Evolutionary conservation across 306 rosid genomes (phyloP).

Genomic region (Biancaea sappan): DNA sequence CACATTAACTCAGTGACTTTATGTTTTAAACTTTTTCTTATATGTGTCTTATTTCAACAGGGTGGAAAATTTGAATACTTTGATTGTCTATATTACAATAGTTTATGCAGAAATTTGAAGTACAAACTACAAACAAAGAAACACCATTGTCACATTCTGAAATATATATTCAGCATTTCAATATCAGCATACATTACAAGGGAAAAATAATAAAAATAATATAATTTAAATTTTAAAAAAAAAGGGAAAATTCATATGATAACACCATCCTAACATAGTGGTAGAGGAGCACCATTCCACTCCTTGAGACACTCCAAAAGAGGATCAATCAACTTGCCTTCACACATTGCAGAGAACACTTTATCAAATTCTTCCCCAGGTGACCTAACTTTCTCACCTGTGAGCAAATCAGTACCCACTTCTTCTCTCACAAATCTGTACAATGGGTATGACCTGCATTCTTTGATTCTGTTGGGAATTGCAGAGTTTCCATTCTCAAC

Average conservation of each 20-base stretch:
- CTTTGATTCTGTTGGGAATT: constrained; percentile 60
- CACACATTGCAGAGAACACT: constrained; percentile 73
- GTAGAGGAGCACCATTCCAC: constrained; percentile 95
- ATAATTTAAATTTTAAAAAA: neutral
- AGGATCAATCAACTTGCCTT: constrained; percentile 76
- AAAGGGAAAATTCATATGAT: neutral
- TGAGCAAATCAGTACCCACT: constrained; percentile 62
- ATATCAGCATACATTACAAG: neutral
- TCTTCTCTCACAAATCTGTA: constrained; percentile 78
- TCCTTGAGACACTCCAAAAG: constrained; percentile 71
- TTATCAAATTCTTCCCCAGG: constrained; percentile 92
- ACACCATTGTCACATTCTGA: constrained; percentile 18
- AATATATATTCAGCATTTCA: constrained; percentile 22
- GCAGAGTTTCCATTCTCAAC: constrained; percentile 64
- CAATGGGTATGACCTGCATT: constrained; percentile 83
- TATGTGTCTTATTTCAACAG: neutral
- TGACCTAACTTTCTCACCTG: constrained; percentile 75
- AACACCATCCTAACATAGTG: constrained; percentile 49
- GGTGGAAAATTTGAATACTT: neutral
- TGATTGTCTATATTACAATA: neutral
- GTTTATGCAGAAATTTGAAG: neutral
- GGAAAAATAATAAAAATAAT: neutral
- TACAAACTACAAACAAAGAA: neutral
- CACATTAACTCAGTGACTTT: neutral
- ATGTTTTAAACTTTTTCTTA: neutral